phyloP scores from a whole-genome alignment of 106 monocot species.

The Cymbidium sinense region DNA sequence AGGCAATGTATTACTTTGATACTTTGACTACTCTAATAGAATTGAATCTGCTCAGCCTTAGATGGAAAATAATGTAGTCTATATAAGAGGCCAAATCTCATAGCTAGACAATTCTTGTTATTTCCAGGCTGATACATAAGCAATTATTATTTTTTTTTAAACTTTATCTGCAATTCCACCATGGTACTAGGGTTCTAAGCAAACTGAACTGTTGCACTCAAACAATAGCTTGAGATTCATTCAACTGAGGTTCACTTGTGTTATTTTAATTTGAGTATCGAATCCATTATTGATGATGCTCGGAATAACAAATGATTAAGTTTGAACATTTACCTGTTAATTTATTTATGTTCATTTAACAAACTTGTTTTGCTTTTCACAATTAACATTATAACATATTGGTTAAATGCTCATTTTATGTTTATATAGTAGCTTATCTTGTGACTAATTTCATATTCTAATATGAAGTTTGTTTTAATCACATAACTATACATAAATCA shows the following conservation, averaged over 20 bases:
- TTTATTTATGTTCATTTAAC: neutral
- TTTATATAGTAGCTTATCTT: neutral
- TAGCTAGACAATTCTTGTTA: neutral
- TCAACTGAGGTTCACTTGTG: neutral
- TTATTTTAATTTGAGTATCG: neutral
- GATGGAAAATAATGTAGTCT: neutral
- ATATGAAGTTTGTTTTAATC: neutral
- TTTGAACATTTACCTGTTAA: neutral
- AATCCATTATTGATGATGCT: neutral
- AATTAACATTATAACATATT: neutral
- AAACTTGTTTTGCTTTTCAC: neutral
- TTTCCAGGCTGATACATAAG: neutral
- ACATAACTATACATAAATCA: neutral
- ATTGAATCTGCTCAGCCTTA: neutral
- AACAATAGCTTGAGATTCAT: neutral
- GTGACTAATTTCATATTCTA: neutral
- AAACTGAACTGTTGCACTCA: neutral
- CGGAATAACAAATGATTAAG: neutral
- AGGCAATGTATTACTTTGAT: slow-evolving; percentile 71
- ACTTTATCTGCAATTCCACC: neutral
- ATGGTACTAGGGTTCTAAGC: neutral
- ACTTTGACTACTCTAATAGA: neutral
- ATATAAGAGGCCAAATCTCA: neutral
- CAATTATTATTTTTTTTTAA: neutral
- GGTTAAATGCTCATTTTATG: neutral